phyloP scores from a whole-genome alignment of 2,329 filamentous ascomycete species.

The Aspergillus brunneoviolaceus region DNA sequence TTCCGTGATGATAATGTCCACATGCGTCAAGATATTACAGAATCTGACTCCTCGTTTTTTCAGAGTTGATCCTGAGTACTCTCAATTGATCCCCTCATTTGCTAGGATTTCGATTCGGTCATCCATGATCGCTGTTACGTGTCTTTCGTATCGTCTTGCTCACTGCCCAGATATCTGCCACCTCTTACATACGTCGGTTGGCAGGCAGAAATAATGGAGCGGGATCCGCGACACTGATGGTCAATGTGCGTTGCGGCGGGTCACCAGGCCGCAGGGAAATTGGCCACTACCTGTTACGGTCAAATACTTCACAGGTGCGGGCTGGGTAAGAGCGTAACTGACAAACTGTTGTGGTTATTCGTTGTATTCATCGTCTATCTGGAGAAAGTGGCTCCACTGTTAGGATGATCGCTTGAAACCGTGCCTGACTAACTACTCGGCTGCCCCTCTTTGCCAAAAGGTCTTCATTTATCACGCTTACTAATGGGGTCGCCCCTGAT shows the following conservation, averaged over 20 bases:
- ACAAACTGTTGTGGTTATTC: not conserved
- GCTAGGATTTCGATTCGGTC: not conserved
- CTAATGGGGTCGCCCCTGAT: not conserved
- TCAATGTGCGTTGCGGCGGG: conserved; percentile 6
- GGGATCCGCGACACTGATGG: not conserved
- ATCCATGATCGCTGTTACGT: not conserved
- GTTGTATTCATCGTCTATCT: conserved; percentile 5
- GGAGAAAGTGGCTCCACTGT: conserved; percentile 14
- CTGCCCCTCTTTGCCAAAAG: conserved; percentile 7
- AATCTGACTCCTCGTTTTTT: not conserved
- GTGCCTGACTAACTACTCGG: conserved; percentile 15
- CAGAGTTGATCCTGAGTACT: not conserved
- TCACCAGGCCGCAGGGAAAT: conserved; percentile 6
- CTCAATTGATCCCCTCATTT: not conserved
- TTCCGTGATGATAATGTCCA: conserved; percentile 1
- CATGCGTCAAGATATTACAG: conserved; percentile 1
- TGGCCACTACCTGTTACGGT: not conserved
- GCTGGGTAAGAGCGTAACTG: not conserved
- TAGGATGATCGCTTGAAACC: conserved; percentile 14
- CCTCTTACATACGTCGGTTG: no score
- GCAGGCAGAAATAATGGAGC: not conserved
- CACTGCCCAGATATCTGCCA: not conserved
- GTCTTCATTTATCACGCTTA: conserved; percentile 12
- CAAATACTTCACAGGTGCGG: not conserved
- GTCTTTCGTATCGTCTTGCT: not conserved